These are phyloP conservation scores for Brassica napus DNA, from an alignment of 345 rosid species.

Conservation along the genomic window Da-Ae NC_063452.1:12985501-12986000, in stretches of 20 bases:
- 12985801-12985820: not conserved
- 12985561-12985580: conserved; percentile 85
- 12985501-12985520: not conserved
- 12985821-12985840: not conserved
- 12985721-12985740: conserved; percentile 94
- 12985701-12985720: conserved; percentile 86
- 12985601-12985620: conserved; percentile 91
- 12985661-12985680: conserved; percentile 81
- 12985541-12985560: conserved; percentile 70
- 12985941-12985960: conserved; percentile 16
- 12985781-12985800: not conserved
- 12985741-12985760: conserved; percentile 14
- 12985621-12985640: conserved; percentile 93
- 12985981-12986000: not conserved
- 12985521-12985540: conserved; percentile 20
- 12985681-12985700: conserved; percentile 90
- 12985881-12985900: conserved; percentile 92
- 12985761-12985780: not conserved
- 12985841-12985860: conserved; percentile 79
- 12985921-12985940: conserved; percentile 90
- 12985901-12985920: conserved; percentile 96
- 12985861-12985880: conserved; percentile 98
- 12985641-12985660: conserved; percentile 86
- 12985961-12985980: not conserved
- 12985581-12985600: conserved; percentile 73